phyloP scores from a whole-genome alignment of 495 filamentous ascomycete genomes.

The Neurospora hispaniola region DNA sequence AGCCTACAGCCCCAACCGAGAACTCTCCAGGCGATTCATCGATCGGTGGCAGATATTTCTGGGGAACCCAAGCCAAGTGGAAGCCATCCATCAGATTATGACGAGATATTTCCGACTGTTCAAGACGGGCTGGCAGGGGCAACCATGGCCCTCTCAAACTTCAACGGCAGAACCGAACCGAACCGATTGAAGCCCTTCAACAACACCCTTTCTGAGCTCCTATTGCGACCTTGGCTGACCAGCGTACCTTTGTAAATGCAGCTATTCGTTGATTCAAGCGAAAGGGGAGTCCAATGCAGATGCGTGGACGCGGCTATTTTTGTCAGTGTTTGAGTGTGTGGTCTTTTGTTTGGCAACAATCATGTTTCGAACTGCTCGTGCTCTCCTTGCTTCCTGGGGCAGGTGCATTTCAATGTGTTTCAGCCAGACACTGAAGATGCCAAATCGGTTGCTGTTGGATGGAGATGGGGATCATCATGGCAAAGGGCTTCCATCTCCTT shows the following conservation, averaged over 20 bases:
- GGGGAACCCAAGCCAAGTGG: not conserved
- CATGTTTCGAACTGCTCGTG: not conserved
- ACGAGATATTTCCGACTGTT: not conserved
- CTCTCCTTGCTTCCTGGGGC: not conserved
- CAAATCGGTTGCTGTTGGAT: not conserved
- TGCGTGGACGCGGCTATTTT: not conserved
- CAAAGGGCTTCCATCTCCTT: not conserved
- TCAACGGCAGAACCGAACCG: not conserved
- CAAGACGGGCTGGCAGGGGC: not conserved
- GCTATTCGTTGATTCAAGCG: not conserved
- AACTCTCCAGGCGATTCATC: not conserved
- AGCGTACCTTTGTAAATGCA: not conserved
- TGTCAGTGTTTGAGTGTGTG: not conserved
- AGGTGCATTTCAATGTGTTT: not conserved
- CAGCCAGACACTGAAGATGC: not conserved
- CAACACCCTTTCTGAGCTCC: not conserved
- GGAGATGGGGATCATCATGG: not conserved
- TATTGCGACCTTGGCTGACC: not conserved
- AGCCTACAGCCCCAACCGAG: not conserved
- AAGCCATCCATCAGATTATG: not conserved
- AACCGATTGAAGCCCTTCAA: not conserved
- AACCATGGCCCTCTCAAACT: not conserved
- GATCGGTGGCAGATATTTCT: not conserved
- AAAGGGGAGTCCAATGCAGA: not conserved
- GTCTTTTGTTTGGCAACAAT: not conserved